Evolutionary conservation across 495 filamentous ascomycete genomes (phyloP).

Genomic region (Tirmania nivea): DNA sequence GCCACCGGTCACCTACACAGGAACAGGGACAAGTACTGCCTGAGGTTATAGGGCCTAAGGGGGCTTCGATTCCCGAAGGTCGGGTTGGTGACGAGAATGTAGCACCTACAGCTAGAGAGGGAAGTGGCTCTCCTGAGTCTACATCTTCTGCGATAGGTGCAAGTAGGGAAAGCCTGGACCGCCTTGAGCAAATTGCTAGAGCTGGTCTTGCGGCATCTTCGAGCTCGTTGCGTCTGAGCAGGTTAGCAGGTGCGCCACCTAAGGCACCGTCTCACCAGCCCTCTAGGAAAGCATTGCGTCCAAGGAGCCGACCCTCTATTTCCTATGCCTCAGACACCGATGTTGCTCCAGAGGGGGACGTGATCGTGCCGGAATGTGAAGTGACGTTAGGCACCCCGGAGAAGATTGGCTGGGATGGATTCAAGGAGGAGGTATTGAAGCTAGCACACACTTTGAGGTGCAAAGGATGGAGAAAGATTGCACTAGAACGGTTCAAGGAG

Average conservation of each 20-base stretch:
- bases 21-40: not conserved
- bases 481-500: conserved; percentile 44
- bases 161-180: not conserved
- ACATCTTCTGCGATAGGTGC: not conserved
- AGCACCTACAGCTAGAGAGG: not conserved
- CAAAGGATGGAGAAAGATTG: conserved; percentile 71
- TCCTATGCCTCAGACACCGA: conserved; percentile 13
- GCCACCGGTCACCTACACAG: not conserved
- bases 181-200: not conserved
- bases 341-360: conserved; percentile 15
- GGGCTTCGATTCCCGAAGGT: not conserved
- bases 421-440: conserved; percentile 79
- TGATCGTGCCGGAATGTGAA: conserved; percentile 14
- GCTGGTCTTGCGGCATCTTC: not conserved
- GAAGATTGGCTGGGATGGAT: conserved; percentile 23
- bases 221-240: not conserved
- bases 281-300: not conserved
- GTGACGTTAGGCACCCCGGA: conserved; percentile 12
- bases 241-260: not conserved
- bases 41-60: not conserved
- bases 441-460: conserved; percentile 71
- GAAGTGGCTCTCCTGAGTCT: not conserved
- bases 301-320: not conserved
- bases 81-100: not conserved
- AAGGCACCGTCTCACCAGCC: not conserved